Evolutionary conservation across 2,329 filamentous ascomycete genomes (phyloP).

Genomic region (Aspergillus novofumigatus): DNA sequence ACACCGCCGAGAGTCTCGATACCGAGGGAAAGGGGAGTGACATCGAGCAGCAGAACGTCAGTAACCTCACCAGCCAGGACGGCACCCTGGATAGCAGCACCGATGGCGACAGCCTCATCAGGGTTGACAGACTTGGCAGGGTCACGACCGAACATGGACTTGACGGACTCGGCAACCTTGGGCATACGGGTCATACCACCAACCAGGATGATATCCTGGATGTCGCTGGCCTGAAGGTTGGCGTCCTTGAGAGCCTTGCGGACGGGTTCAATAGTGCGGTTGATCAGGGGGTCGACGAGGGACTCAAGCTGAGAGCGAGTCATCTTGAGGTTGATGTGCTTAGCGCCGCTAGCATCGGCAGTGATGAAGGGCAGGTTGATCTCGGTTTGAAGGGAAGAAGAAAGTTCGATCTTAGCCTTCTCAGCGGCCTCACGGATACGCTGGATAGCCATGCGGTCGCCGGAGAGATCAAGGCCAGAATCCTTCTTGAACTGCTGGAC

Average conservation of each 20-base stretch:
- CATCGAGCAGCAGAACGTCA: conserved; percentile 90
- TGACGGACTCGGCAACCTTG: conserved; percentile 94
- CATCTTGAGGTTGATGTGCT: conserved; percentile 98
- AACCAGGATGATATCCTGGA: conserved; percentile 95
- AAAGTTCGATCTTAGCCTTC: conserved; percentile 99
- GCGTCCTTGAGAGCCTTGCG: conserved; percentile 97
- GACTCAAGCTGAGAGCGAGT: conserved; percentile 87
- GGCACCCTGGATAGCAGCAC: conserved; percentile 94
- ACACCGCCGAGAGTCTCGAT: conserved; percentile 98
- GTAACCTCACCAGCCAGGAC: conserved; percentile 96
- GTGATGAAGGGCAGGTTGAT: conserved; percentile 99
- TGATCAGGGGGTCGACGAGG: conserved; percentile 86
- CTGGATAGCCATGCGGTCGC: conserved; percentile 97
- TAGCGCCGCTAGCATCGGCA: conserved; percentile 88
- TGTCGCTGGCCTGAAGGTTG: conserved; percentile 82
- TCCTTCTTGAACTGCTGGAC: conserved; percentile 97
- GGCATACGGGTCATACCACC: conserved; percentile 99
- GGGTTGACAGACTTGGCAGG: conserved; percentile 98
- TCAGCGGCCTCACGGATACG: conserved; percentile 97
- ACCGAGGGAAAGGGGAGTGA: conserved; percentile 93
- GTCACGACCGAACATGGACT: conserved; percentile 93
- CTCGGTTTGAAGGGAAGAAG: conserved; percentile 89
- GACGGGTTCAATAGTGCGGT: conserved; percentile 81
- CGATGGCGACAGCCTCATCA: conserved; percentile 95
- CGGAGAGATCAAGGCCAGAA: conserved; percentile 81